Evolutionary conservation across 2,329 filamentous ascomycete species (phyloP), one percentile per base, ranked within the genome.

Genomic region (Exophiala sp.): DNA sequence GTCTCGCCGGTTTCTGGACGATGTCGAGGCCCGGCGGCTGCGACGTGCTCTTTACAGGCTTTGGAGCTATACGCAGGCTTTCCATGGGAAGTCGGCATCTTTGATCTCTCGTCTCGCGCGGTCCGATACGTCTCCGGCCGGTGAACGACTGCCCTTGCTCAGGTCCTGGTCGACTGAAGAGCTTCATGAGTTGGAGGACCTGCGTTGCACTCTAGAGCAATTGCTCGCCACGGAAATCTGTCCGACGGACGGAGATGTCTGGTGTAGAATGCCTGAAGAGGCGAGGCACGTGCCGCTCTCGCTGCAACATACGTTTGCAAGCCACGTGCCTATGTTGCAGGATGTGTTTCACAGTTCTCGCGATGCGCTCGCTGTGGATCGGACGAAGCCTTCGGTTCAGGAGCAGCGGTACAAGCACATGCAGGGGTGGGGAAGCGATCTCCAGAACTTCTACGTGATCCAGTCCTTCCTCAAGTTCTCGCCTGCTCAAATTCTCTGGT

Each of bases 391-490:
- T 57, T 67, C 16, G 63, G 69, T 38, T 71, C 71, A 61, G 72
- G 76, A 63, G 69, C 72, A 40, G 71, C 74, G 35, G 75, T 76
- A 58, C 77, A 52, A 49, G 20, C 52, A 59, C 39, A 63, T 72
- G n/a, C 80, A 84, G 66, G 82, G 82, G 20, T 85, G 82, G 82
- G 82, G 82, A 29, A 82, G 85, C 61, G 82, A 84, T 51, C 80
- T 84, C 46, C 72, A 75, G 11, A 82, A 85, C 57, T 85, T 85
- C 65, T 85, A 85, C 60, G 72, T 85, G 5, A 76, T 85, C 3
- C 80, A 85, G 61, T 81, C 85, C 57, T 83, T 84, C 77, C 71
- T 85, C 68, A 85, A 85, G 67, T 70, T 85, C 35, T 78, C 84
- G 54, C 82, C 82, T 0, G 78, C 76, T 36, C 81, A 85, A 65